phyloP scores from a whole-genome alignment of 352 stramenopile genomes.

The Phytophthora ohioensis region DNA sequence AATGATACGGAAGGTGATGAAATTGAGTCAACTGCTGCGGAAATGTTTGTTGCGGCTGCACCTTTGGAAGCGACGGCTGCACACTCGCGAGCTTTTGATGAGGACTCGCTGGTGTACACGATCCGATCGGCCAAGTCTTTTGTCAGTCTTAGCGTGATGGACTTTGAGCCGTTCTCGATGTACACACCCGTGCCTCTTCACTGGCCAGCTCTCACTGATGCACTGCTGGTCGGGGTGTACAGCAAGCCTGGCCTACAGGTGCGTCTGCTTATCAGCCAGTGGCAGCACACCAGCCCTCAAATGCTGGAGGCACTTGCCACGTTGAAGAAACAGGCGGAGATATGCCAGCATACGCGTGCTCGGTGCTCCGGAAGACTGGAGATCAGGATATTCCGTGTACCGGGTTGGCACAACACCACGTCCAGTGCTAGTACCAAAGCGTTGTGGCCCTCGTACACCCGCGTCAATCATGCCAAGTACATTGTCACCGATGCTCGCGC shows the following conservation, averaged over 20 bases:
- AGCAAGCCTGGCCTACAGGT: slow-evolving; percentile 59
- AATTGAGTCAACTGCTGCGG: slow-evolving; percentile 13
- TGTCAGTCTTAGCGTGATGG: slow-evolving; percentile 84
- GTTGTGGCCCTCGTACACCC: slow-evolving; percentile 71
- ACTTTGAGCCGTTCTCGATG: slow-evolving; percentile 80
- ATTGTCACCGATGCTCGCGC: slow-evolving; percentile 83
- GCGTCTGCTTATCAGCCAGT: slow-evolving; percentile 81
- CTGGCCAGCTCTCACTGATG: slow-evolving; percentile 74
- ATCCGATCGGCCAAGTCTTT: slow-evolving; percentile 63
- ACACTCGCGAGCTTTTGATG: slow-evolving; percentile 66
- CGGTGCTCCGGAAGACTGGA: slow-evolving; percentile 64
- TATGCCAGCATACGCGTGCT: slow-evolving; percentile 51
- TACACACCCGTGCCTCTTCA: slow-evolving; percentile 69
- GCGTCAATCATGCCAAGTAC: slow-evolving; percentile 88
- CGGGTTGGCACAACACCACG: slow-evolving; percentile 79
- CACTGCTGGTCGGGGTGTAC: slow-evolving; percentile 64
- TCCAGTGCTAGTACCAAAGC: slow-evolving; percentile 34
- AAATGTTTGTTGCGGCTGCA: slow-evolving; percentile 72
- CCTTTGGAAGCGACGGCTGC: slow-evolving; percentile 65
- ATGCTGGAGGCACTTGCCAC: slow-evolving; percentile 62
- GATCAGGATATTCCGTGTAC: slow-evolving; percentile 79
- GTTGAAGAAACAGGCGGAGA: slow-evolving; percentile 55
- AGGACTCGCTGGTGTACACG: slow-evolving; percentile 78
- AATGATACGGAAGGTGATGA: slow-evolving; percentile 6
- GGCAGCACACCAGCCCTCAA: slow-evolving; percentile 68